These are phyloP conservation scores for Cladosporium austrohemisphaericum DNA, from an alignment of 2,329 filamentous ascomycete species.

Conservation along the genomic window DNA sequence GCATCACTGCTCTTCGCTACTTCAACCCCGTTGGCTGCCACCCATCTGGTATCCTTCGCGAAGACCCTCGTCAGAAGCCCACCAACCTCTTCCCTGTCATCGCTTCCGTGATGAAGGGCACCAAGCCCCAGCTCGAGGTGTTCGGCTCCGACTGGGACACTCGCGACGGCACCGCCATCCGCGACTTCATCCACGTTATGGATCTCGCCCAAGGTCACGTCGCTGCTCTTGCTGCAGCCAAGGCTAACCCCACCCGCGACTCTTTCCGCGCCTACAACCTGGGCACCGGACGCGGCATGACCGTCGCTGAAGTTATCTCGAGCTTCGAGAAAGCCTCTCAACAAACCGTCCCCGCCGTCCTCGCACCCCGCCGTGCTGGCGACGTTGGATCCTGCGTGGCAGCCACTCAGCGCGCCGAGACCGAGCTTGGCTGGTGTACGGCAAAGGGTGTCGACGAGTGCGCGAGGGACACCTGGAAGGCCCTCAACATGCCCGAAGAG, in stretches of 20 bases:
- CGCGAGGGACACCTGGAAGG: slow-evolving; percentile 38
- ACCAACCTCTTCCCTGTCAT: slow-evolving; percentile 65
- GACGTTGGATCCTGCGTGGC: slow-evolving; percentile 43
- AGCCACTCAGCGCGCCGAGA: slow-evolving; percentile 36
- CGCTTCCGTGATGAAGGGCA: slow-evolving; percentile 57
- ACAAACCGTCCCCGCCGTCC: slow-evolving; percentile 34
- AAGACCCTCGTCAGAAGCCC: slow-evolving; percentile 59
- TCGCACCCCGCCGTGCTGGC: slow-evolving; percentile 38
- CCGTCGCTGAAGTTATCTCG: slow-evolving; percentile 41
- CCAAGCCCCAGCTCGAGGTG: slow-evolving; percentile 53
- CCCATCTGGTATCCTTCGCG: slow-evolving; percentile 59
- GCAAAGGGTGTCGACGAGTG: slow-evolving; percentile 37
- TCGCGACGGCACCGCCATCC: slow-evolving; percentile 60
- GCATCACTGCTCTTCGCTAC: slow-evolving; percentile 61
- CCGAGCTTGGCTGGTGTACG: slow-evolving; percentile 38
- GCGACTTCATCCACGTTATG: slow-evolving; percentile 65
- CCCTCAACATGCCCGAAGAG: slow-evolving; percentile 15
- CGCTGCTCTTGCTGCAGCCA: slow-evolving; percentile 50
- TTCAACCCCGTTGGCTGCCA: slow-evolving; percentile 68
- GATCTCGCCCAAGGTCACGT: slow-evolving; percentile 63
- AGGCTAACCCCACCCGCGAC: slow-evolving; percentile 28
- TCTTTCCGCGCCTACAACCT: slow-evolving; percentile 41
- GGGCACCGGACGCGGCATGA: slow-evolving; percentile 41
- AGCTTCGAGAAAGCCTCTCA: slow-evolving; percentile 37
- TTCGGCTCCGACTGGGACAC: slow-evolving; percentile 65